Percentiles rank a stretch among this genome's conserved stretches.
phyloP scores from a whole-genome alignment of 2,329 filamentous ascomycete genomes.

The Aspergillus eucalypticola region DNA sequence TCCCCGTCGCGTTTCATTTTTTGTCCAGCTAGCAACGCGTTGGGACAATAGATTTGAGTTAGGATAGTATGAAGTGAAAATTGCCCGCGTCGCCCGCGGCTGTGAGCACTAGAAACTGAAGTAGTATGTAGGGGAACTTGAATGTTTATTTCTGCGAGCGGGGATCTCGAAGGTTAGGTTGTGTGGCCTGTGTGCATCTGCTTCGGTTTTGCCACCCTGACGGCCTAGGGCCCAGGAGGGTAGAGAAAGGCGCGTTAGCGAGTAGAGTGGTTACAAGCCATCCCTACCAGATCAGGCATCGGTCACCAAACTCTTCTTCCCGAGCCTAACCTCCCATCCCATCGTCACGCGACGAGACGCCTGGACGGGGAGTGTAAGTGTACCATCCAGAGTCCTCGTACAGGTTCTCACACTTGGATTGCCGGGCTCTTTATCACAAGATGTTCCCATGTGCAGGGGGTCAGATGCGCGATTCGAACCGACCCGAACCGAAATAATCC shows the following conservation, averaged over 20 bases:
- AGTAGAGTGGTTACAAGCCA: background rate
- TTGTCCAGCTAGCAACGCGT: background rate
- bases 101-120: constrained; percentile 3
- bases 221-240: background rate
- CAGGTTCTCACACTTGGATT: constrained; percentile 16
- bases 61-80: background rate
- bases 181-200: background rate
- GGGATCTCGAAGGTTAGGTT: background rate
- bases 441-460: constrained; percentile 7
- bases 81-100: constrained; percentile 13
- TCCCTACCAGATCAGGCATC: constrained; percentile 14
- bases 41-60: constrained; percentile 3
- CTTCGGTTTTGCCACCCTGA: background rate
- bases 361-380: constrained; percentile 12
- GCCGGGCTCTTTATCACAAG: constrained; percentile 13
- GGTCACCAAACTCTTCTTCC: constrained; percentile 7
- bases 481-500: background rate
- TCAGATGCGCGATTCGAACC: constrained; percentile 11
- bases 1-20: background rate
- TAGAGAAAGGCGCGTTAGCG: background rate
- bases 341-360: constrained; percentile 19
- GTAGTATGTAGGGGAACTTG: background rate
- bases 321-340: constrained; percentile 12
- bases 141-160: background rate
- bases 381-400: constrained; percentile 16